phyloP scores from a whole-genome alignment of 345 rosid species.

The Cardiospermum halicacabum region DNA sequence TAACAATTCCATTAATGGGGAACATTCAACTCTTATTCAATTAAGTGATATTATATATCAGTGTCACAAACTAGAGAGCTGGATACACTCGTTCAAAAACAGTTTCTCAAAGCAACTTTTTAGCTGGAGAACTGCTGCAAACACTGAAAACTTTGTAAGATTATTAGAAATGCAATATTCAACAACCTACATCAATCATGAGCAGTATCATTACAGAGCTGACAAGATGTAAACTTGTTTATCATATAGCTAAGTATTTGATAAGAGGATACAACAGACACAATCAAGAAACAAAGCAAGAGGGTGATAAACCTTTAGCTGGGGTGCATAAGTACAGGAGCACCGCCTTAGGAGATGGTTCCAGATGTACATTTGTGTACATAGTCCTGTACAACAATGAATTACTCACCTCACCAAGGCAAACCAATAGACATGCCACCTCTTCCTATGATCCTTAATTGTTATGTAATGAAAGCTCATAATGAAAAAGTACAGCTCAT shows the following conservation, averaged over 20 bases:
- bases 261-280: conserved; percentile 10
- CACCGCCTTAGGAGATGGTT: conserved; percentile 50
- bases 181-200: background rate
- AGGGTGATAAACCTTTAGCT: conserved; percentile 49
- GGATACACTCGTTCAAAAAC: conserved; percentile 13
- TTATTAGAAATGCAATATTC: conserved; percentile 1
- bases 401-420: conserved; percentile 61
- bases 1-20: background rate
- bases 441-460: conserved; percentile 27
- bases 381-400: conserved; percentile 61
- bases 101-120: conserved; percentile 14
- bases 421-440: conserved; percentile 40
- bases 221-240: background rate
- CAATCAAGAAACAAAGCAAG: conserved; percentile 36
- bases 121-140: conserved; percentile 7
- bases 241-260: conserved; percentile 5
- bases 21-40: conserved; percentile 4
- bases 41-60: background rate
- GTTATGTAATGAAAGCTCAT: conserved; percentile 7
- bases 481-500: conserved; percentile 3
- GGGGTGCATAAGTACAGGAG: conserved; percentile 47
- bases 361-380: conserved; percentile 40
- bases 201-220: background rate
- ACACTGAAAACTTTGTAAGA: conserved; percentile 16
- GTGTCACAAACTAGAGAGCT: conserved; percentile 1